phyloP scores from a whole-genome alignment of 176 grass and related monocot genomes.

The Areca catechu region DNA sequence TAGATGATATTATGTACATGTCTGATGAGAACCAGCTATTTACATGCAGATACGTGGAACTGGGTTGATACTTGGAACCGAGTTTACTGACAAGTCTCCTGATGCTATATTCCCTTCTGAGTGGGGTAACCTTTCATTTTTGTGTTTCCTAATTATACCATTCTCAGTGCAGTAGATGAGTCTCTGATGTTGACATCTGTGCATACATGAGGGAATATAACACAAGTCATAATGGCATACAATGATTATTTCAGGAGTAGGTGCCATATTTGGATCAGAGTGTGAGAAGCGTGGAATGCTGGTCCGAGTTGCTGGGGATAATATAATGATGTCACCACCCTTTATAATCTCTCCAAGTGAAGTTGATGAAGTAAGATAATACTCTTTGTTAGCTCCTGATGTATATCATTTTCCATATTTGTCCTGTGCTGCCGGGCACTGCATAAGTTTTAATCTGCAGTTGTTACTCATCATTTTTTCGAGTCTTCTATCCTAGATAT shows the following conservation, averaged over 20 bases:
- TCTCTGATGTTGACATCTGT: no score
- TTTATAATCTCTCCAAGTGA: conserved; percentile 51
- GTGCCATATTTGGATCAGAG: conserved; percentile 74
- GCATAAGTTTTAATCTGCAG: neutral
- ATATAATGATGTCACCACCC: conserved; percentile 89
- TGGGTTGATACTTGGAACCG: conserved; percentile 73
- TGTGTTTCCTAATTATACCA: neutral
- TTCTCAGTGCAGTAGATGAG: neutral
- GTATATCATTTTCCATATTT: neutral
- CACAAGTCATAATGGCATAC: no score
- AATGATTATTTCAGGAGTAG: conserved; percentile 50
- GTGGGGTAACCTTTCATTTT: conserved; percentile 48
- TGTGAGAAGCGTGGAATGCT: conserved; percentile 85
- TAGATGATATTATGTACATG: neutral
- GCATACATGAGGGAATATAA: no score
- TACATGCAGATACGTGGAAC: conserved; percentile 65
- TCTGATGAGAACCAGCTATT: neutral
- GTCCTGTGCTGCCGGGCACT: no score
- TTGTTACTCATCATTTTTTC: neutral
- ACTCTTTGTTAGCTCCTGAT: neutral
- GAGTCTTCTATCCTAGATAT: no score
- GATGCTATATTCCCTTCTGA: conserved; percentile 64
- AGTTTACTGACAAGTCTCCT: conserved; percentile 80
- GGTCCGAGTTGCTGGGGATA: conserved; percentile 76
- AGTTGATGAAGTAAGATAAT: conserved; percentile 62